phyloP scores from a whole-genome alignment of 1,284 basidiomycete species.

The Amylostereum chailletii region DNA sequence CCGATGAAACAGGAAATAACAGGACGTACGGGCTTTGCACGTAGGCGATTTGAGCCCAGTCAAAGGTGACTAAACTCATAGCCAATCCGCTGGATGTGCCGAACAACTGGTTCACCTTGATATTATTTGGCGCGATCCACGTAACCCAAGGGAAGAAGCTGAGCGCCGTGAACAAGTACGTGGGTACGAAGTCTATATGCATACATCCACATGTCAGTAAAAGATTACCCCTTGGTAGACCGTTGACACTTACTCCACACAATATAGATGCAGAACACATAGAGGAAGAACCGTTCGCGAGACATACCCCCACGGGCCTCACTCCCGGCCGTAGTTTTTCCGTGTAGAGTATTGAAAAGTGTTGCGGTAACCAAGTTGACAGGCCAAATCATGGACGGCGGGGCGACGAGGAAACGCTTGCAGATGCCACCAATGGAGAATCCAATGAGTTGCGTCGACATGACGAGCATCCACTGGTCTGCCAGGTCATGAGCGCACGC shows the following conservation, averaged over 20 bases:
- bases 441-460: slow-evolving; percentile 38
- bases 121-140: background rate
- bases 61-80: background rate
- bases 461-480: slow-evolving; percentile 28
- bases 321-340: background rate
- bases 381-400: slow-evolving; percentile 43
- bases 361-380: slow-evolving; percentile 41
- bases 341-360: slow-evolving; percentile 47
- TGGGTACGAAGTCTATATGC: background rate
- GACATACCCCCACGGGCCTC: background rate
- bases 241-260: background rate
- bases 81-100: background rate
- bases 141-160: background rate
- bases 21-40: background rate
- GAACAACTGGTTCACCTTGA: background rate
- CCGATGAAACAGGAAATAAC: background rate
- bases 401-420: slow-evolving; percentile 35
- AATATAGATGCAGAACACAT: background rate
- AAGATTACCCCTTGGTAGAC: too few species aligned
- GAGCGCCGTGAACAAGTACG: background rate
- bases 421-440: slow-evolving; percentile 37
- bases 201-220: too few species aligned
- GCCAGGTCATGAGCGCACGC: background rate
- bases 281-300: background rate
- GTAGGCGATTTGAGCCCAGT: background rate